Evolutionary conservation across 2,329 filamentous ascomycete genomes (phyloP).

Genomic region (Curvularia eragrostidis): DNA sequence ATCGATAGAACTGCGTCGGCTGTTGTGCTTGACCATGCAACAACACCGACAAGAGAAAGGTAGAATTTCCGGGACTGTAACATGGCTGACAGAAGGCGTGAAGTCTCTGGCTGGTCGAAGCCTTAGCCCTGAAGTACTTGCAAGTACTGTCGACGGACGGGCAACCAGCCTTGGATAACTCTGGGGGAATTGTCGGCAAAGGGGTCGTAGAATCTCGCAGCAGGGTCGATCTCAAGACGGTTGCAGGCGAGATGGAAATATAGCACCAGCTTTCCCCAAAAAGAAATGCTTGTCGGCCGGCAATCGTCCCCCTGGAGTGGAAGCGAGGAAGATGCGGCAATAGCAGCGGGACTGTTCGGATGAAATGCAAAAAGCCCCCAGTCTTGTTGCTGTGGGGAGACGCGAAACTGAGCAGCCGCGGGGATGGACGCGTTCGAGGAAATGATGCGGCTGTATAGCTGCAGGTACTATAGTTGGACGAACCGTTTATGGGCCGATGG

Average conservation of each 20-base stretch:
- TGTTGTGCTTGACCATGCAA: slow-evolving; percentile 46
- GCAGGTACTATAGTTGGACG: slow-evolving; percentile 25
- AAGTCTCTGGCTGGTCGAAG: slow-evolving; percentile 11
- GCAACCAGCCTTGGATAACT: neutral
- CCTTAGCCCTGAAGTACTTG: slow-evolving; percentile 8
- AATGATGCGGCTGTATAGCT: slow-evolving; percentile 26
- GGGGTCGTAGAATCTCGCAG: neutral
- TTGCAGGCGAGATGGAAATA: slow-evolving; percentile 8
- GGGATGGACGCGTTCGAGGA: slow-evolving; percentile 43
- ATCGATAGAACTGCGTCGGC: slow-evolving; percentile 46
- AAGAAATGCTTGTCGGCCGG: slow-evolving; percentile 11
- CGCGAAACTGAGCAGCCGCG: slow-evolving; percentile 32
- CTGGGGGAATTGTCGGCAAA: neutral
- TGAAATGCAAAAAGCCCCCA: slow-evolving; percentile 29
- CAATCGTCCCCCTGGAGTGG: slow-evolving; percentile 10
- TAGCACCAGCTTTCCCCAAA: slow-evolving; percentile 11
- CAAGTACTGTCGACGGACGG: slow-evolving; percentile 8
- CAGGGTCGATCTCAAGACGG: neutral
- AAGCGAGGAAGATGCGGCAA: slow-evolving; percentile 12
- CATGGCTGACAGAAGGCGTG: slow-evolving; percentile 22
- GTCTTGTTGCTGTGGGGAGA: slow-evolving; percentile 39
- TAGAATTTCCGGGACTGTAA: slow-evolving; percentile 39
- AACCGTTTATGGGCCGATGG: slow-evolving; percentile 36
- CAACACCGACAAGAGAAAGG: slow-evolving; percentile 42
- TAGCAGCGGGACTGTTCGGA: slow-evolving; percentile 24